A percentile compares a stretch with the other conserved stretches of the same genome.
Evolutionary conservation across 192 early-diverging fungal genomes (phyloP).

Genomic region (Coemansia javaensis): DNA sequence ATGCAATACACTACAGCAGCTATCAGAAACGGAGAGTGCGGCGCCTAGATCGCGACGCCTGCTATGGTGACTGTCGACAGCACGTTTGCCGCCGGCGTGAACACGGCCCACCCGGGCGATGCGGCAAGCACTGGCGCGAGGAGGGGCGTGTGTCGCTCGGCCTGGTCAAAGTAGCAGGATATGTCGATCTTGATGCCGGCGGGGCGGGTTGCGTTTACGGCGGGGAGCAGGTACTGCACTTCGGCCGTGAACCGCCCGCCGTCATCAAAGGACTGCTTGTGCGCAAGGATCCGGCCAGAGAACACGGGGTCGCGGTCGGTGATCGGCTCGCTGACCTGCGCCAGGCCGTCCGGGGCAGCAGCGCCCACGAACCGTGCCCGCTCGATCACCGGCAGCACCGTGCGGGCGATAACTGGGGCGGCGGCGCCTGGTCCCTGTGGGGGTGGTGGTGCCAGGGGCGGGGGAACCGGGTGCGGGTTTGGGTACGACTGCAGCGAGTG

Average conservation of each 20-base stretch:
- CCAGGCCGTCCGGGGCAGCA: slow-evolving; percentile 5
- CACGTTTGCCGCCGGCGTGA: slow-evolving; percentile 33
- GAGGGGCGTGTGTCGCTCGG: slow-evolving; percentile 29
- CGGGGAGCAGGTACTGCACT: slow-evolving; percentile 33
- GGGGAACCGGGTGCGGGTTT: slow-evolving; percentile 29
- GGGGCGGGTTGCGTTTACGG: slow-evolving; percentile 8
- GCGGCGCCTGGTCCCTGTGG: background rate
- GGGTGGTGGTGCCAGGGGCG: slow-evolving; percentile 15
- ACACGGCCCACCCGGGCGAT: slow-evolving; percentile 25
- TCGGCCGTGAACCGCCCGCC: slow-evolving; percentile 17
- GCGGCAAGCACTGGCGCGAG: slow-evolving; percentile 25
- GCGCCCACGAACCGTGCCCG: slow-evolving; percentile 26
- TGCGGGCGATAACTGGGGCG: slow-evolving; percentile 15
- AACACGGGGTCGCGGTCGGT: slow-evolving; percentile 24
- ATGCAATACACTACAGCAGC: too few relatives aligned
- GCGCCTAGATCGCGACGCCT: slow-evolving; percentile 26
- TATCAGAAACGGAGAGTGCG: too few relatives aligned
- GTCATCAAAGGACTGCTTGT: slow-evolving; percentile 27
- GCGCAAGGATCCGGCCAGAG: slow-evolving; percentile 33
- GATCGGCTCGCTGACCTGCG: slow-evolving; percentile 17
- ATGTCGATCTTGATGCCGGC: slow-evolving; percentile 20
- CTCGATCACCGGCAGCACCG: slow-evolving; percentile 36
- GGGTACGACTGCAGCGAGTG: slow-evolving; percentile 42
- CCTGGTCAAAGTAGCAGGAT: slow-evolving; percentile 44
- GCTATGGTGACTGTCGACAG: slow-evolving; percentile 37